These are phyloP conservation scores for Aegilops bicornis DNA, from an alignment of 176 grass and related monocot species.

Conservation along the genomic window DNA sequence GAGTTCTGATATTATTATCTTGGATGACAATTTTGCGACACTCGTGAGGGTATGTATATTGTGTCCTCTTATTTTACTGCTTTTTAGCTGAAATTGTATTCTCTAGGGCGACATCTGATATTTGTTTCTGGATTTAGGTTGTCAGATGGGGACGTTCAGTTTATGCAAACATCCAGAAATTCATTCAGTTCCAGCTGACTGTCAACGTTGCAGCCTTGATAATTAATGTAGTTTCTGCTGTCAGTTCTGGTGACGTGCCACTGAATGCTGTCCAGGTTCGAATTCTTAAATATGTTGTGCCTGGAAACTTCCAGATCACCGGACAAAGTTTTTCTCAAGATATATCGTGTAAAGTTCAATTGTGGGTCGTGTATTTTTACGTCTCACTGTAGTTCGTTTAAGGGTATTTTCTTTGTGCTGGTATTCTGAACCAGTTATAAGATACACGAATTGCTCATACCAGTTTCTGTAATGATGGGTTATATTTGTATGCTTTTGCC, in stretches of 20 bases:
- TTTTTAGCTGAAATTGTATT: neutral
- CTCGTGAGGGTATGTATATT: constrained; percentile 65
- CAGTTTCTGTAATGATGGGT: neutral
- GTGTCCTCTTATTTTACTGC: neutral
- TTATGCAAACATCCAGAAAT: constrained; percentile 95
- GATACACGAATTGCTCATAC: neutral
- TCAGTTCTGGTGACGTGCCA: constrained; percentile 85
- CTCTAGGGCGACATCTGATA: constrained; percentile 16
- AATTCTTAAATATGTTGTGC: neutral
- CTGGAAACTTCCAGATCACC: neutral
- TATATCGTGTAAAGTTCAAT: neutral
- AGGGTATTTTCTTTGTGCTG: neutral
- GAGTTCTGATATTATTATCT: constrained; percentile 97
- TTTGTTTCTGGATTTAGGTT: constrained; percentile 59
- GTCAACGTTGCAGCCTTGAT: constrained; percentile 86
- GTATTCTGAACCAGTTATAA: neutral
- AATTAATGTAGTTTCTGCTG: constrained; percentile 87
- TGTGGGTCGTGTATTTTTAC: neutral
- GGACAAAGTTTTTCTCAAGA: neutral
- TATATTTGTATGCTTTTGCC: neutral
- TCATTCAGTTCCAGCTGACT: constrained; percentile 98
- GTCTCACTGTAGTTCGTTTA: neutral
- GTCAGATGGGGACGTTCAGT: constrained; percentile 96
- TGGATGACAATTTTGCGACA: constrained; percentile 97
- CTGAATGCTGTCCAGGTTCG: constrained; percentile 97